Base-by-base conservation (phyloP, 108 stramenopile genomes). In the Stephanodiscus minutulus region DNA sequence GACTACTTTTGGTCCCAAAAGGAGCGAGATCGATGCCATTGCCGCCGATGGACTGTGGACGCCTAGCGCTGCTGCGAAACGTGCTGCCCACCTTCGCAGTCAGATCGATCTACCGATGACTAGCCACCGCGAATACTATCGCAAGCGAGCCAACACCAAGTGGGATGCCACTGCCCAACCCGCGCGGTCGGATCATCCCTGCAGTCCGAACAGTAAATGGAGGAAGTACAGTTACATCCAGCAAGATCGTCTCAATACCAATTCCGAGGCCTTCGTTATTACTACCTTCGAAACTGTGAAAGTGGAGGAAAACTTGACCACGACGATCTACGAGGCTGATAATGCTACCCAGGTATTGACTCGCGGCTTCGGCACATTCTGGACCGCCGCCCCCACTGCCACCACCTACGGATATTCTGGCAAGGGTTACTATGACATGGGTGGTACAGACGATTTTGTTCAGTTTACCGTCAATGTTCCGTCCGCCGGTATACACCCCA, bases 1-100 rank as follows among this genome's bases (percentile, higher is more conserved):
- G 57, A 82, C 81, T 22, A 80, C 87, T 27, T 88, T 88, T 61
- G 87, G 87, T 27, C 73, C 77, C 4, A 78, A 37, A 7, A 74
- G 28, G 46, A 29, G 61, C 7, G 83, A 82, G 24, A 83, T 83
- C 44, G 47, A 66, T 39, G 48, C 28, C 12, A 49, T 82, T 4
- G 39, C 79, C 63, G 63, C 64, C n/a, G 68, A 57, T 54, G 77
- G 64, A 25, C 3, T 7, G 21, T 81, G 68, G 68, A 15, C 52
- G 22, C 13, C 20, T 4, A 64, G 41, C 21, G 66, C 39, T 43
- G 53, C 56, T 12, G 27, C 12, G 11, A 66, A 53, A 11, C 49
- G 78, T 6, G 74, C 79, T 2, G 25, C 61, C 22, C 65, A 71
- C 47, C 10, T 79, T 10, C 43, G 62, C 0, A 21, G 36, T 13